phyloP scores from a whole-genome alignment of 164 flowering plant genomes.

The Buxus sempervirens region DNA sequence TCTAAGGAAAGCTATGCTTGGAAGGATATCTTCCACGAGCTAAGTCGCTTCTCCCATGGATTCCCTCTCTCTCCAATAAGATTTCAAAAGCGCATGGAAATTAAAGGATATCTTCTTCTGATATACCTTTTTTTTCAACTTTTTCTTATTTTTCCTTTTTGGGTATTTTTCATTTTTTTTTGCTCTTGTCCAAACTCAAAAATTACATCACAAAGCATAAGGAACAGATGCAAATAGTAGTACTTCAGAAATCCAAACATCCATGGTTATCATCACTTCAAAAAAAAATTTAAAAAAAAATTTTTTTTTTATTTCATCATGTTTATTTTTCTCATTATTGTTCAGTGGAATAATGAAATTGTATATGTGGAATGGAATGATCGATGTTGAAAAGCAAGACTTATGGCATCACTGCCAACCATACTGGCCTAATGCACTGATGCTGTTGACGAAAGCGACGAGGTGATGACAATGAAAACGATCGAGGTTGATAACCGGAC shows the following conservation, averaged over 20 bases:
- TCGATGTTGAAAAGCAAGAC: too few species aligned
- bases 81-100: constrained; percentile 4
- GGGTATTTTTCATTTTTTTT: neutral
- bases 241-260: neutral
- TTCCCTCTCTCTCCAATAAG: constrained; percentile 3
- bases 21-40: constrained; percentile 20
- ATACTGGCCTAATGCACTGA: too few species aligned
- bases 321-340: too few species aligned
- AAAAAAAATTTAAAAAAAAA: too few species aligned
- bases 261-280: neutral
- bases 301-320: too few species aligned
- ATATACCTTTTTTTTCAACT: constrained; percentile 12
- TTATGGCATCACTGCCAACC: too few species aligned
- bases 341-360: too few species aligned
- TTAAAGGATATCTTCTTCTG: constrained; percentile 4
- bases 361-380: too few species aligned
- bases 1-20: neutral
- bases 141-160: neutral
- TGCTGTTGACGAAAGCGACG: too few species aligned
- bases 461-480: too few species aligned
- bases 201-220: constrained; percentile 12
- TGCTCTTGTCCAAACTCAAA: too few species aligned
- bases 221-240: neutral
- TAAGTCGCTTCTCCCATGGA: constrained; percentile 12
- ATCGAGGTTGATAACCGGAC: too few species aligned